Evolutionary conservation across 2,329 filamentous ascomycete species (phyloP), one percentile per base, ranked within the genome.

Genomic region (Penicillium sp.): DNA sequence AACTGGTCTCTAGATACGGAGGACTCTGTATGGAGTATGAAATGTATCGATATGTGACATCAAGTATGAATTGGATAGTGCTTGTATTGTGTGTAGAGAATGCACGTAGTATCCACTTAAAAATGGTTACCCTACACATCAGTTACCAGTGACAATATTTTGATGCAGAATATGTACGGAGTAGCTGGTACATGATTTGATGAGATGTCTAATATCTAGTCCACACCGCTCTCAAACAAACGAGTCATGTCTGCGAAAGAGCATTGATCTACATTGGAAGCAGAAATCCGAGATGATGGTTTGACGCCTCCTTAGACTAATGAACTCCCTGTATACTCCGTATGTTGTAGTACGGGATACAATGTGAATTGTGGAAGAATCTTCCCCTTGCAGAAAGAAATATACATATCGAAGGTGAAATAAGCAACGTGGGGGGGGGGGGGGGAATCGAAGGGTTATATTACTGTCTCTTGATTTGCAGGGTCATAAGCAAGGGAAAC

Each of bases 361-460:
- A 41, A 13, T 23, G 23, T 31, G n/a, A 19, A 21, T 34, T 21
- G 23, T 9, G 21, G 15, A 41, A 44, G 29, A 46, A 50, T 25
- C 25, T 50, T 47, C 56, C 51, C 63, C 62, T 65, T 63, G 52
- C 58, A 21, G 49, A 49, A 39, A 15, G 15, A 43, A 55, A 46
- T 13, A 51, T 33, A 39, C 34, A 27, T 41, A 5, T 29, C 41
- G 21, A 33, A 52, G 39, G n/a, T 47, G 21, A 58, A 46, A 51
- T 51, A 25, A 50, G 44, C 49, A 58, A 53, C 45, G 50, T 58
- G 59, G 50, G 34, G 33, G n/a, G 15, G 39, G 44, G 59, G 50
- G 34, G 33, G n/a, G 15, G 39, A 46, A 15, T 6, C 15, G 31
- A 52, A 53, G 41, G 21, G 45, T 39, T 29, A 29, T 43, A 48